Conservation (phyloP, 805 yeast genomes). For the Saccharomycopsis oosterbeekiorum region DNA sequence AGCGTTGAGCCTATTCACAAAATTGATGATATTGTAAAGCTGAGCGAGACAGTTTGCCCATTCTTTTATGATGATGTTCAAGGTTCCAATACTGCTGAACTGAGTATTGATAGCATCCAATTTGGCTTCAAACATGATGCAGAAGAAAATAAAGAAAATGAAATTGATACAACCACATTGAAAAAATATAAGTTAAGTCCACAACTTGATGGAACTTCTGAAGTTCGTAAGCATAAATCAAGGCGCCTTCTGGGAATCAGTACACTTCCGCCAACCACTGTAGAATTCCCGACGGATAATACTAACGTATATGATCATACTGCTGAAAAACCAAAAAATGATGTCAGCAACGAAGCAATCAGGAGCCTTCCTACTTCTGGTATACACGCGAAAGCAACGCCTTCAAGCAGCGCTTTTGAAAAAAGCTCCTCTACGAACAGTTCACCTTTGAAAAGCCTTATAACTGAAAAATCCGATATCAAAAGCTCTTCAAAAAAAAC, state of each 20-base stretch:
- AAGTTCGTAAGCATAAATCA: neutral
- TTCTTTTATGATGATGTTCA: neutral
- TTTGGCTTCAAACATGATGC: neutral
- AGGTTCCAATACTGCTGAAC: neutral
- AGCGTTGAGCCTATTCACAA: neutral
- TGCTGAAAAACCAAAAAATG: neutral
- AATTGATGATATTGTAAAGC: neutral
- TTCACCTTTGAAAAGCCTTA: neutral
- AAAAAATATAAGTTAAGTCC: neutral
- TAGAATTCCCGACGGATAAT: neutral
- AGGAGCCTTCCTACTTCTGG: neutral
- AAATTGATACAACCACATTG: neutral
- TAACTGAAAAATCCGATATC: neutral
- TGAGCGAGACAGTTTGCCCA: neutral
- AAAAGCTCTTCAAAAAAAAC: neutral
- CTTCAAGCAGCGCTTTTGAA: neutral
- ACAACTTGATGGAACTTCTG: neutral
- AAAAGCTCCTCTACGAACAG: neutral
- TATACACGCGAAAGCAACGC: neutral
- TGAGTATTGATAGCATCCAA: neutral
- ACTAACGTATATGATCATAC: neutral
- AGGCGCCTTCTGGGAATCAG: neutral
- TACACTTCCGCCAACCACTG: slow-evolving; percentile 8
- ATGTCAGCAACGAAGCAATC: neutral
- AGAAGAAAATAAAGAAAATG: neutral